Conservation (phyloP, 2,329 filamentous ascomycete genomes). For the Cytospora chrysosperma region DNA sequence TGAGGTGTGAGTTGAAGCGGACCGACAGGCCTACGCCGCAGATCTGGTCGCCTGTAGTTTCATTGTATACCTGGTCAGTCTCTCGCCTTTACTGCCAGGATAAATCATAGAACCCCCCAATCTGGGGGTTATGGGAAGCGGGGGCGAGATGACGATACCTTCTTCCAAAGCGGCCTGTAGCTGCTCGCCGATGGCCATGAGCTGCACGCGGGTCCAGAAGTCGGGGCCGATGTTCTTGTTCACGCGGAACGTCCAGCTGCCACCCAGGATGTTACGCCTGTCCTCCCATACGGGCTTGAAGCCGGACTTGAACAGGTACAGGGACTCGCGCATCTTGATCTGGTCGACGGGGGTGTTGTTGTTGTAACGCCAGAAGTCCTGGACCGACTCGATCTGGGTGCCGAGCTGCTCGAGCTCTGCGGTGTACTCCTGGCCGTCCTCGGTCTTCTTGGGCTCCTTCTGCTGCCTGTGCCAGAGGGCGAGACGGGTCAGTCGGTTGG, state of each 20-base stretch:
- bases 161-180: constrained; percentile 71
- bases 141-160: constrained; percentile 44
- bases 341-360: constrained; percentile 77
- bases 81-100: not conserved
- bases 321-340: constrained; percentile 73
- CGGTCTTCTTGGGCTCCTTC: constrained; percentile 44
- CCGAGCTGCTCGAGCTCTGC: constrained; percentile 61
- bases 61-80: not conserved
- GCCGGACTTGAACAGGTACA: constrained; percentile 77
- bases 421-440: constrained; percentile 47
- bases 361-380: constrained; percentile 82
- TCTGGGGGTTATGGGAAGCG: no score
- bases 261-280: constrained; percentile 78
- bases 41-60: constrained; percentile 74
- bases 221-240: constrained; percentile 70
- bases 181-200: constrained; percentile 80
- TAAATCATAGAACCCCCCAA: not conserved
- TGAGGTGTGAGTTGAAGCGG: constrained; percentile 55
- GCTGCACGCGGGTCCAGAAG: constrained; percentile 78
- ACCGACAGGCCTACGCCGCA: constrained; percentile 86
- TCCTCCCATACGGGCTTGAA: constrained; percentile 83
- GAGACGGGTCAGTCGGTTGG: constrained; percentile 9
- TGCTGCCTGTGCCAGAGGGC: constrained; percentile 37
- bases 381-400: constrained; percentile 70
- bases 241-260: constrained; percentile 90